Conservation (phyloP, 208 protist genomes). For the Leishmania lainsoni region DNA sequence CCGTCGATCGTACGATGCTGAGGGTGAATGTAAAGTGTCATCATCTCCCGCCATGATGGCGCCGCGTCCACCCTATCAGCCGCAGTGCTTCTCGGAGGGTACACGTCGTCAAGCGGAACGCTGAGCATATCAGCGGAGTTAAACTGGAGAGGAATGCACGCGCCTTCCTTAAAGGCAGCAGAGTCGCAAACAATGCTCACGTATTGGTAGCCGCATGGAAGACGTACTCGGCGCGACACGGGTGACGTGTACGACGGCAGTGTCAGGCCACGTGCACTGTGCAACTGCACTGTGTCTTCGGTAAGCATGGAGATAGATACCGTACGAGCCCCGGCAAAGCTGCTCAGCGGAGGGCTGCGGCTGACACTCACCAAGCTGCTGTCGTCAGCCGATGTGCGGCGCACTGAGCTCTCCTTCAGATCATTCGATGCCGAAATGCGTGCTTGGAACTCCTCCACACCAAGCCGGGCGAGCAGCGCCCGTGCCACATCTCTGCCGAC, state of each 20-base stretch:
- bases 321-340: not conserved
- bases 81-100: not conserved
- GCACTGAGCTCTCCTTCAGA: not conserved
- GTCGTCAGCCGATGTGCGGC: not conserved
- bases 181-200: slow-evolving; percentile 53
- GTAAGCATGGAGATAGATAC: slow-evolving; percentile 37
- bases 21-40: slow-evolving; percentile 76
- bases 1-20: slow-evolving; percentile 70
- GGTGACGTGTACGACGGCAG: slow-evolving; percentile 62
- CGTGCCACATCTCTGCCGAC: slow-evolving; percentile 77
- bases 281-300: slow-evolving; percentile 18
- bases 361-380: not conserved
- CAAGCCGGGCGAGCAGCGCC: slow-evolving; percentile 76
- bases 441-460: slow-evolving; percentile 75
- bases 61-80: no score
- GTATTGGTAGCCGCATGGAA: slow-evolving; percentile 71
- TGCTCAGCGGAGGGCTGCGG: slow-evolving; percentile 7
- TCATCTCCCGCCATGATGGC: slow-evolving; percentile 34
- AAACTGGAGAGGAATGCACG: slow-evolving; percentile 59
- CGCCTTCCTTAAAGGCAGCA: slow-evolving; percentile 36
- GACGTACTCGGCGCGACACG: slow-evolving; percentile 47
- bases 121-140: slow-evolving; percentile 40
- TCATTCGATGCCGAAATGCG: not conserved
- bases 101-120: slow-evolving; percentile 29
- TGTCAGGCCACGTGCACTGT: not conserved